Evolutionary conservation across 371 early-diverging fungal species (phyloP), one percentile per base, ranked within the genome.

Genomic region (Mucor mucedo): DNA sequence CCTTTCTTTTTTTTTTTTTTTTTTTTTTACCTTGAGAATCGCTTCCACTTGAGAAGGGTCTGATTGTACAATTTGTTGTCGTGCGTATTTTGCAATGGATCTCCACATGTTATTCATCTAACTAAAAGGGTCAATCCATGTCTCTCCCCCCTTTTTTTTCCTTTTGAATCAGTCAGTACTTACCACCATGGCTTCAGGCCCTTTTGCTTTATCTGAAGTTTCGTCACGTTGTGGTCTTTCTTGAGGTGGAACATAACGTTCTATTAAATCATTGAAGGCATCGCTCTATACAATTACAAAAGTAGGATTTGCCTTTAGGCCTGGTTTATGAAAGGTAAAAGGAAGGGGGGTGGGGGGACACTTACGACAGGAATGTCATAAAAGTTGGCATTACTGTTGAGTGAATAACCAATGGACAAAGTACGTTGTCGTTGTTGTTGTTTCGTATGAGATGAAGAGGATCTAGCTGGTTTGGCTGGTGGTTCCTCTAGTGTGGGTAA

Each of bases 71-170:
- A 87, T 76, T 48, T 82, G 81, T 35, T 82, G 74, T 29, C 84
- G 74, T 45, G 85, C 80, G 67, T 82, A 82, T 50, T 85, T 80
- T 3, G 87, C 79, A 63, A 85, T 77, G 0, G 84, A 74, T 35
- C 85, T 63, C 87, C 87, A 87, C 52, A 81, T 78, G 41, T 85
- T 85, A 48, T 81, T 84, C 73, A 82, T 74, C 84, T 84, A 70
- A 4, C 5, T 29, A 5, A 29, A 49, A 45, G 21, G 21, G 6
- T 6, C 21, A 21, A 21, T 21, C 1, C 21, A 21, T 21, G 21
- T 21, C 21, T 21, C 21, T 21, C 21, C 21, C 21, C 16, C 5
- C 44, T 44, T n/a, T n/a, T n/a, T n/a, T n/a, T n/a, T n/a, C n/a
- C n/a, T n/a, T n/a, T n/a, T 44, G 5, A 4, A n/a, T 44, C 4